Percentiles rank a stretch among this genome's conserved stretches.
These are phyloP conservation scores for Aspergillus conjunctus DNA, from an alignment of 495 filamentous ascomycete genomes.

Conservation along the genomic window DNA sequence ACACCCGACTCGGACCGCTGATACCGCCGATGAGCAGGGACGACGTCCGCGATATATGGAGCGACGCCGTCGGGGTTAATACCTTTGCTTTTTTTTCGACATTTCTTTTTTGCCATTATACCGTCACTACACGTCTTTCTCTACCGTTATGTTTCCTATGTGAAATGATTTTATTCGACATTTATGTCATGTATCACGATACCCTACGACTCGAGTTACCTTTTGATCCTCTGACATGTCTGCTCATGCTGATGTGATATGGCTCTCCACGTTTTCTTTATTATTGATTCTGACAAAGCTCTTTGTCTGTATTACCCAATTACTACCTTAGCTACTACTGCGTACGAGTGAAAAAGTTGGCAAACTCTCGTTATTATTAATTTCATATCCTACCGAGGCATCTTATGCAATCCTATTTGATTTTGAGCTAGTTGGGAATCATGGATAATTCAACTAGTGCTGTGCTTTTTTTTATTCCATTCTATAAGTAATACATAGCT, in stretches of 20 bases:
- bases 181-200: constrained; percentile 22
- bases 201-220: constrained; percentile 26
- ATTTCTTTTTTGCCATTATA: neutral
- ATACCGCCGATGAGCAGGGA: constrained; percentile 22
- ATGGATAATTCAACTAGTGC: no score
- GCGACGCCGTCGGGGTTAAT: constrained; percentile 36
- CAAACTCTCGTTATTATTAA: no score
- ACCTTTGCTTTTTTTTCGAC: neutral
- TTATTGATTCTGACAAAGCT: neutral
- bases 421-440: no score
- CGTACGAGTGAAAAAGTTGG: no score
- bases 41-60: constrained; percentile 45
- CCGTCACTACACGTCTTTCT: neutral
- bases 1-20: constrained; percentile 21
- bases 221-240: constrained; percentile 7
- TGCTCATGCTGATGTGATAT: constrained; percentile 2
- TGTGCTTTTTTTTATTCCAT: no score
- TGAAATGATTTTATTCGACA: neutral
- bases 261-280: neutral
- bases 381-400: no score
- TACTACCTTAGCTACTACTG: no score
- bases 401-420: no score
- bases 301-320: neutral
- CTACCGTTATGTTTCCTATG: neutral
- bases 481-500: no score